Base-by-base conservation (phyloP, 495 filamentous ascomycete species). In the Penicillium roqueforti region DNA sequence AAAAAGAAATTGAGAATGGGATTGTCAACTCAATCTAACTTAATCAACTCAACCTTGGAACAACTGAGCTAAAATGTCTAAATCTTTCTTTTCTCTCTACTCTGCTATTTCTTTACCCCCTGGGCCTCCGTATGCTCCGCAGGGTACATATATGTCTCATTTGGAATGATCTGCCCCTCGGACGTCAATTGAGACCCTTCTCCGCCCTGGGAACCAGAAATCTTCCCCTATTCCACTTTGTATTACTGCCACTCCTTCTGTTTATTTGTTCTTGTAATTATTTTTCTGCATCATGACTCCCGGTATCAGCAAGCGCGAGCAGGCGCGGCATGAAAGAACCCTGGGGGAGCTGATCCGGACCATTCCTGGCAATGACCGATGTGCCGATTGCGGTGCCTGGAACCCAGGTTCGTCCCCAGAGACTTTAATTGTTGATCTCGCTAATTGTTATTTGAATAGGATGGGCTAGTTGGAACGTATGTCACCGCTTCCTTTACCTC, bases 381-480 rank as follows among this genome's bases (percentile, higher is more conserved):
- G 93, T 74, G 95, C 93, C 44, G 93, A 98, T 72, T 98, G 93
- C 76, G 79, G 81, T 62, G 87, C 89, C 36, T 80, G 84, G 74
- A 97, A 96, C 78, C 93, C 93, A 83, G 87, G 92, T 96, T 74
- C 56, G 80, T 79, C 26, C 31, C 41, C 19, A 37, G 19, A 18
- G 34, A 38, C 20, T 45, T 19, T 20, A 8, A 36, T n/a, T 29
- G 14, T 48, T 51, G 32, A 47, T 26, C 44, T 20, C 20, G 32
- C 49, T 57, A 46, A 32, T 20, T 22, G 31, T 13, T 51, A 4
- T 25, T 22, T 50, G 37, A 58, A 29, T 62, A 96, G 92, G 84
- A 79, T 98, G 95, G 95, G 91, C 93, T 71, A 96, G 91, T 79
- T 98, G 93, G 92, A 97, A 87, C 70, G 91, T 96, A 85, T 70